Percentiles rank a stretch among this genome's conserved stretches.
These are phyloP conservation scores for Capronia epimyces DNA, from an alignment of 2,329 filamentous ascomycete species.

Conservation along the genomic window DNA sequence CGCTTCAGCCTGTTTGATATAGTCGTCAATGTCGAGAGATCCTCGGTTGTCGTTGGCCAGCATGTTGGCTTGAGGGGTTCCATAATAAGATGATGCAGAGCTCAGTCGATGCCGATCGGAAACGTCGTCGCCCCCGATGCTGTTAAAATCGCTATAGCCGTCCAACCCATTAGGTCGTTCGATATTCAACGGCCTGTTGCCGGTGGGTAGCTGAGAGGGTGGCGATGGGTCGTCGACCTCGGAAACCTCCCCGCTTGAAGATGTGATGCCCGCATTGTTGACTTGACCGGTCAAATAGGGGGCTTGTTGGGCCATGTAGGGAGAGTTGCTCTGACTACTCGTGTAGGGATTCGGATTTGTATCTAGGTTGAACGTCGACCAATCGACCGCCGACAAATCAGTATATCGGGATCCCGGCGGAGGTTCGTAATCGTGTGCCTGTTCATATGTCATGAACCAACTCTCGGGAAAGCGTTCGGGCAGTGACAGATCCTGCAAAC, in stretches of 20 bases:
- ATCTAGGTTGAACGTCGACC: slow-evolving; percentile 43
- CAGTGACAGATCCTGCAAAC: slow-evolving; percentile 30
- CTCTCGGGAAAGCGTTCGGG: slow-evolving; percentile 37
- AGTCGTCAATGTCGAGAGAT: slow-evolving; percentile 42
- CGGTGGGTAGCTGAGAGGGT: slow-evolving; percentile 9
- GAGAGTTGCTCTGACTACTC: slow-evolving; percentile 20
- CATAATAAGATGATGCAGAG: slow-evolving; percentile 41
- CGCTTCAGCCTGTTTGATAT: slow-evolving; percentile 34
- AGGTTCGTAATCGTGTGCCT: slow-evolving; percentile 33
- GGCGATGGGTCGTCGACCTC: slow-evolving; percentile 42
- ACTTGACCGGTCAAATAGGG: slow-evolving; percentile 18
- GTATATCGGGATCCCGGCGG: slow-evolving; percentile 15
- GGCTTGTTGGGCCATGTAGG: slow-evolving; percentile 30
- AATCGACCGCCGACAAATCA: slow-evolving; percentile 37
- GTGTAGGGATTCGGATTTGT: slow-evolving; percentile 6
- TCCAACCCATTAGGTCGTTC: slow-evolving; percentile 32
- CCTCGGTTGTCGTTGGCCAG: slow-evolving; percentile 39
- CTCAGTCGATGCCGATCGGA: slow-evolving; percentile 40
- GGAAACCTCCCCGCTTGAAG: slow-evolving; percentile 47
- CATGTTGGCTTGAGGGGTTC: slow-evolving; percentile 39
- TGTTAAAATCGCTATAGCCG: slow-evolving; percentile 32
- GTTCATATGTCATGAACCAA: slow-evolving; percentile 42
- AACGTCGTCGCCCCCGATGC: slow-evolving; percentile 37
- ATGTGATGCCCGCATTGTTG: slow-evolving; percentile 35
- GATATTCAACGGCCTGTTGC: slow-evolving; percentile 13